Base-by-base conservation (phyloP, 768 basidiomycete species). In the Lactarius indigo region DNA sequence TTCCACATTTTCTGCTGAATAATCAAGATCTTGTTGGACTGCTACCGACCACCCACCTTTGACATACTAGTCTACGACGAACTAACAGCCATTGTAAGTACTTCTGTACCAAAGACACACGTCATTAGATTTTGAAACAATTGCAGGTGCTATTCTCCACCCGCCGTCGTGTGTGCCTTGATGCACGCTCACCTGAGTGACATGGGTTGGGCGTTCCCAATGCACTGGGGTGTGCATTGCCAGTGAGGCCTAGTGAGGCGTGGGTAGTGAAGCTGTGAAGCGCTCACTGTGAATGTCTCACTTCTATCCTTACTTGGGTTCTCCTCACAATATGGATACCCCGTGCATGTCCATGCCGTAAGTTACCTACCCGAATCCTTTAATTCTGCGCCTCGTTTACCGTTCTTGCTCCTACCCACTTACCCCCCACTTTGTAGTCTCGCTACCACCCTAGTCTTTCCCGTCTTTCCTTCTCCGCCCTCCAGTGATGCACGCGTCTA, bases 301-400 rank as follows among this genome's bases (percentile, higher is more conserved):
- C 12, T 23, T 5, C n/a, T 50, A 1, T 55, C 41, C 3, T 28
- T 39, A n/a, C 50, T 47, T 42, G 41, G 41, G 8, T 6, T 18
- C 18, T 37, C 42, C 23, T 65, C 47, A 61, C 37, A 37, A 31
- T 47, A 28, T 62, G 56, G 62, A 66, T 30, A 26, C 35, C 39
- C 52, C 20, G 35, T 39, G 26, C 50, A 55, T 20, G 26, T 39
- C 12, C 31, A 54, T 65, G 59, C 35, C 61, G 55, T 58, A 57
- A 50, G 60, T 66, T 47, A 23, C n/a, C 31, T 5, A 47, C n/a
- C 20, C 7, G 28, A 50, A 39, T 44, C 33, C 26, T 59, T 64
- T 64, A 39, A 56, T 44, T 47, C 59, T 47, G 31, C 31, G 13
- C 39, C 54, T 56, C 42, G 54, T 65, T 61, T 30, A 39, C 37